Evolutionary conservation across 2,329 filamentous ascomycete genomes (phyloP).

Genomic region (Thielaviopsis ethacetica): DNA sequence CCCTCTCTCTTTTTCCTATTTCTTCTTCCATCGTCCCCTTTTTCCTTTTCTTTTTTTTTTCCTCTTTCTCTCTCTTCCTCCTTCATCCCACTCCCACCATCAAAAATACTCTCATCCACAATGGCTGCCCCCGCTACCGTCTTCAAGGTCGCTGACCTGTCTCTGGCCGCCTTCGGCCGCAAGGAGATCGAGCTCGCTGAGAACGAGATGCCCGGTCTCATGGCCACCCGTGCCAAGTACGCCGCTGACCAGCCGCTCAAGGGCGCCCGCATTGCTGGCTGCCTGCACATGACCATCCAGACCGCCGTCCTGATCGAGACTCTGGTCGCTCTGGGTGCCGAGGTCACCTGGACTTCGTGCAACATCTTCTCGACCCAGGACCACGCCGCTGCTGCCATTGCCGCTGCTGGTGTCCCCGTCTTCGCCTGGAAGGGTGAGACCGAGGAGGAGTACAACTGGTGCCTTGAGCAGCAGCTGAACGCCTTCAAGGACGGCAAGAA

Average conservation of each 20-base stretch:
- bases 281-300: conserved; percentile 99
- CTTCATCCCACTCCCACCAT: conserved; percentile 12
- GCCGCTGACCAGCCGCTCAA: conserved; percentile 81
- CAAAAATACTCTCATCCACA: conserved; percentile 18
- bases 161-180: conserved; percentile 93
- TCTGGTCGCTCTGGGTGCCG: conserved; percentile 80
- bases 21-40: conserved; percentile 9
- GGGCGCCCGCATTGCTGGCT: conserved; percentile 91
- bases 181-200: conserved; percentile 98
- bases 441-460: conserved; percentile 99
- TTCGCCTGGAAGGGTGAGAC: conserved; percentile 75
- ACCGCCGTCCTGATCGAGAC: conserved; percentile 99
- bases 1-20: background rate
- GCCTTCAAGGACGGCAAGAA: conserved; percentile 95
- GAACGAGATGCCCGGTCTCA: conserved; percentile 93
- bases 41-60: conserved; percentile 10
- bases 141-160: conserved; percentile 98
- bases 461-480: conserved; percentile 90
- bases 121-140: conserved; percentile 73
- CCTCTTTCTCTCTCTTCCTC: conserved; percentile 12
- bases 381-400: conserved; percentile 94
- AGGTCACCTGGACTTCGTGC: conserved; percentile 98
- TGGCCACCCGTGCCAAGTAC: conserved; percentile 88
- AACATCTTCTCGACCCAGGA: conserved; percentile 99
- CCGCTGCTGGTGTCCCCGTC: conserved; percentile 80